Base-by-base conservation (phyloP, 768 basidiomycete genomes). In the Lentinula raphanica region DNA sequence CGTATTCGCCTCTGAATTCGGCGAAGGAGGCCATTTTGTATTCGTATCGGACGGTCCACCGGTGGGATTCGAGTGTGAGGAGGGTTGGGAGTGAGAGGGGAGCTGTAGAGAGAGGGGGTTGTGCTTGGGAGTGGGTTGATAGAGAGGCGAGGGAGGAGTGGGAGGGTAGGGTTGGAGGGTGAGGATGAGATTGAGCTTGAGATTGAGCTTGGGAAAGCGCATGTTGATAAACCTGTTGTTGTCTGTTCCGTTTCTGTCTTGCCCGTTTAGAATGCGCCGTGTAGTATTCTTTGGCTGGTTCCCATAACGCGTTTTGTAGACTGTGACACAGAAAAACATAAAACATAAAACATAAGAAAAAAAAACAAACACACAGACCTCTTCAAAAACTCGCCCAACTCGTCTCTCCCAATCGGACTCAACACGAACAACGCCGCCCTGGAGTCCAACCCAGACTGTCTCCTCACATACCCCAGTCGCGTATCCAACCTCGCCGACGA, bases 1-100 rank as follows among this genome's bases (percentile, higher is more conserved):
- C 94, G 59, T 91, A 84, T 69, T 98, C 96, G 12, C 91, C 86
- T 58, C 95, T 76, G 67, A 98, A 94, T 71, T 99, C 96, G 0
- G 96, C 94, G 70, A 98, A 98, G 64, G 90, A 88, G 0, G 90
- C 97, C 82, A 95, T 90, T 73, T 98, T 99, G 78, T 94, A 98
- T 68, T 98, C 95, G 66, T 98, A 98, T 29, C 97, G 78, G 19
- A 96, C 94, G 0, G 90, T 92, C 96, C 95, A 99, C 0, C 95
- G 95, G 70, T 92, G 87, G 0, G 88, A 82, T 28, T 90, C 77
- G 4, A 88, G 85, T 17, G 86, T 82, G 1, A 80, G 70, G 19
- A 81, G 69, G 40, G 69, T 69, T 13, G 74, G 62, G 23, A 66
- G 69, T 5, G 78, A 81, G 6, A 79, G 57, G 3, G 81, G 77